These are phyloP conservation scores for Leishmania lainsoni DNA, from an alignment of 208 protist genomes.

Conservation along the genomic window DNA sequence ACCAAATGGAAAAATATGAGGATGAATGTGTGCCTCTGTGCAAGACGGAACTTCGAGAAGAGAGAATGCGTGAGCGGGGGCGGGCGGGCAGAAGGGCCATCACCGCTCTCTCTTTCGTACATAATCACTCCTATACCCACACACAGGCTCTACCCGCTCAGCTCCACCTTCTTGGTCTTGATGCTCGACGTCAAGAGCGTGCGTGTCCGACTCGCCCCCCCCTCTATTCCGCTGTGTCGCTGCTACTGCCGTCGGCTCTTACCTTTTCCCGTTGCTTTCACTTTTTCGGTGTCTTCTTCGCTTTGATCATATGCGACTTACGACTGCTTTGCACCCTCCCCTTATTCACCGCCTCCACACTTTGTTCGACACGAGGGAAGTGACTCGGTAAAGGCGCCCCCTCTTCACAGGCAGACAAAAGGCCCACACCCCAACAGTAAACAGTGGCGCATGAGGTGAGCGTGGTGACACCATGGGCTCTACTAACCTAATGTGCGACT, in stretches of 20 bases:
- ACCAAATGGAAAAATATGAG: neutral
- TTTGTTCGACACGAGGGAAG: neutral
- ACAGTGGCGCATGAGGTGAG: neutral
- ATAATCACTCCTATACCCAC: no score
- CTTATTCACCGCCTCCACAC: neutral
- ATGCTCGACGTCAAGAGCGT: neutral
- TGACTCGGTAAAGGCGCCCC: neutral
- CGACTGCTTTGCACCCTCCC: neutral
- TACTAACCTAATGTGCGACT: neutral
- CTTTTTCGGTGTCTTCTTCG: neutral
- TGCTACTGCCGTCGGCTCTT: neutral
- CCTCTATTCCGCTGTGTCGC: no score
- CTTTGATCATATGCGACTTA: neutral
- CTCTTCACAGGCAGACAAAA: neutral
- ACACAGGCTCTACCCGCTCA: neutral
- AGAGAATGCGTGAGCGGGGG: neutral
- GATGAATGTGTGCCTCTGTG: neutral
- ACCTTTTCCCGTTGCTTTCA: neutral
- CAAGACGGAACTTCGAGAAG: neutral
- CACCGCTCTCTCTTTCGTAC: neutral
- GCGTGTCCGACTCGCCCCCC: neutral
- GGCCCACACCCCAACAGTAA: neutral
- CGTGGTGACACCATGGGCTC: neutral
- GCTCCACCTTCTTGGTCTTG: neutral
- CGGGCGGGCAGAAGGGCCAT: neutral